These are phyloP conservation scores for Narthecium ossifragum DNA, from an alignment of 106 monocot genomes.

Conservation along the genomic window DNA sequence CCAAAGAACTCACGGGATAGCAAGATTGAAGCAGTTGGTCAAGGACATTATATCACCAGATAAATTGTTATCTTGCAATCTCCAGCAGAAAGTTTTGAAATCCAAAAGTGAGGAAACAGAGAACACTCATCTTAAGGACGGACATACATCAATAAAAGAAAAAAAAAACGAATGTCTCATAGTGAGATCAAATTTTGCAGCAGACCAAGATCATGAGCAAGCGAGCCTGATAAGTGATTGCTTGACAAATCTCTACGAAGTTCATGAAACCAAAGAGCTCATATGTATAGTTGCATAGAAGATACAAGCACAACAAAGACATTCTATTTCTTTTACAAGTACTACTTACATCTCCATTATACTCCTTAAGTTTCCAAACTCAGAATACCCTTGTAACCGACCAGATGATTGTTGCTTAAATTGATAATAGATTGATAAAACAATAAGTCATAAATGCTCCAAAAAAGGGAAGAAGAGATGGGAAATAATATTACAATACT, in stretches of 20 bases:
- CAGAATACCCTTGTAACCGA: conserved; percentile 69
- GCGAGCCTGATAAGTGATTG: conserved; percentile 54
- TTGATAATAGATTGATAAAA: conserved; percentile 35
- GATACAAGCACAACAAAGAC: background rate
- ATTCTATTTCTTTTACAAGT: background rate
- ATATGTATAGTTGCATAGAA: background rate
- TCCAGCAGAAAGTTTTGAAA: too few relatives aligned
- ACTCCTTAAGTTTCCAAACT: conserved; percentile 91
- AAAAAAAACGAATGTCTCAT: too few relatives aligned
- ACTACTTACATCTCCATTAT: conserved; percentile 75
- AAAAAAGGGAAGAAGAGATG: conserved; percentile 20
- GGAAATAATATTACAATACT: too few relatives aligned
- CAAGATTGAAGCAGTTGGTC: too few relatives aligned
- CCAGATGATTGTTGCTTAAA: conserved; percentile 68
- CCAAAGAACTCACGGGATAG: too few relatives aligned
- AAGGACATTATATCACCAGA: too few relatives aligned
- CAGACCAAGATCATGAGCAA: conserved; percentile 79
- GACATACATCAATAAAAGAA: too few relatives aligned
- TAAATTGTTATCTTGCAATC: too few relatives aligned
- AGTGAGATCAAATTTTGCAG: too few relatives aligned
- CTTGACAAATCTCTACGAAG: conserved; percentile 65
- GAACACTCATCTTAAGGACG: too few relatives aligned
- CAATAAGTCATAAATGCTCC: background rate
- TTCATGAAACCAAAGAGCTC: background rate
- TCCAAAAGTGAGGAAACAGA: too few relatives aligned